A percentile compares a stretch with the other conserved stretches of the same genome.
phyloP scores from a whole-genome alignment of 176 grass and related monocot species.

The Carex myosuroides region DNA sequence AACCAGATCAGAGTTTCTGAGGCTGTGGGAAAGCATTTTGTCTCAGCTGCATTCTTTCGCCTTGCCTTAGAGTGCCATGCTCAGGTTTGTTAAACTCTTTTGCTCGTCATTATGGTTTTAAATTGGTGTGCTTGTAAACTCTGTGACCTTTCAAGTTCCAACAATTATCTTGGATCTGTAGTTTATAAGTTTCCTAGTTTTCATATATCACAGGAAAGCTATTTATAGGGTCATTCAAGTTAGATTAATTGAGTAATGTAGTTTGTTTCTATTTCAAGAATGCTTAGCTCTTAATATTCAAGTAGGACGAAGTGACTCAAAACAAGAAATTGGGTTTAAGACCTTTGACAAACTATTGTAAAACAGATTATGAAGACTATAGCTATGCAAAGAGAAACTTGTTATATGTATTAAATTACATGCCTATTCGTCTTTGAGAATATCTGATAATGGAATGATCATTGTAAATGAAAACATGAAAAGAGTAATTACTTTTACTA shows the following conservation, averaged over 20 bases:
- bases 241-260: not conserved
- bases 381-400: not conserved
- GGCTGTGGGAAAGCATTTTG: slow-evolving; percentile 57
- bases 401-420: not conserved
- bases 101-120: slow-evolving; percentile 1
- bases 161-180: not conserved
- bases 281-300: not conserved
- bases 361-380: not conserved
- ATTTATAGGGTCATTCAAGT: not conserved
- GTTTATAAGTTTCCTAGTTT: not conserved
- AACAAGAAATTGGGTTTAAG: not conserved
- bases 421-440: not conserved
- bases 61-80: slow-evolving; percentile 67
- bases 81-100: slow-evolving; percentile 39
- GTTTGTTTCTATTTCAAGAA: not conserved
- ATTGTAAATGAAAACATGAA: not conserved
- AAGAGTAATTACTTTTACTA: not conserved
- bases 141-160: not conserved
- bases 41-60: slow-evolving; percentile 56
- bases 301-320: not conserved
- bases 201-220: not conserved
- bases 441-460: not conserved
- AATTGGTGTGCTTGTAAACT: not conserved
- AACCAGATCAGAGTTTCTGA: slow-evolving; percentile 62
- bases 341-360: not conserved